Percentiles rank a stretch among this genome's conserved stretches.
phyloP scores from a whole-genome alignment of 139 green algal species.

The Nannochloris sp. region DNA sequence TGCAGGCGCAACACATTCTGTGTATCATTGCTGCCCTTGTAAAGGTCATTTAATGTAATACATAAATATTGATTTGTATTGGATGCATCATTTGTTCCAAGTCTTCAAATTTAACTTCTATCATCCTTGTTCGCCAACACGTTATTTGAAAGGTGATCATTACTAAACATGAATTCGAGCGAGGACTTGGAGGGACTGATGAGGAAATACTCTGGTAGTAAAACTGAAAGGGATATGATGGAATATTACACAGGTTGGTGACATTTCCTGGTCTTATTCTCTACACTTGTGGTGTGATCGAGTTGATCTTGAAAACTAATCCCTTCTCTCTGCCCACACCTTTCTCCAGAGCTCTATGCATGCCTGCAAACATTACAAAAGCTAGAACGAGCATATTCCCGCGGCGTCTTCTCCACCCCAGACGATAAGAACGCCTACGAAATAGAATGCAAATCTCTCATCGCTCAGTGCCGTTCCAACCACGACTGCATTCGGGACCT shows the following conservation, averaged over 20 bases:
- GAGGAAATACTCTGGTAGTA: not conserved
- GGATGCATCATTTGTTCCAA: too few relatives aligned
- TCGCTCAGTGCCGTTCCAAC: not conserved
- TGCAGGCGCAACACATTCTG: too few relatives aligned
- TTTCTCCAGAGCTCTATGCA: not conserved
- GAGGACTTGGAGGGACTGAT: not conserved
- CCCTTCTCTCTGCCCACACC: not conserved
- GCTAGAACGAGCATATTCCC: not conserved
- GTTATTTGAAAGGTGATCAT: too few relatives aligned
- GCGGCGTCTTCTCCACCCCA: not conserved
- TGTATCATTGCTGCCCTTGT: too few relatives aligned
- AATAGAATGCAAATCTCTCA: not conserved
- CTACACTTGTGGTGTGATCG: not conserved
- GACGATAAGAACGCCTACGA: not conserved
- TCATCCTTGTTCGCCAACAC: too few relatives aligned
- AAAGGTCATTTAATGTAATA: too few relatives aligned
- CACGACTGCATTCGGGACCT: not conserved
- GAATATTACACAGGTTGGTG: not conserved
- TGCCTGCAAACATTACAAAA: not conserved
- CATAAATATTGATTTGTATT: too few relatives aligned
- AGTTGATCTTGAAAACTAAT: not conserved
- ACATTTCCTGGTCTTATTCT: not conserved
- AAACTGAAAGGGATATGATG: not conserved
- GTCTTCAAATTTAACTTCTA: too few relatives aligned
- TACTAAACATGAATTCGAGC: too few relatives aligned